Conservation (phyloP, 805 yeast genomes). For the Cyberlindnera maclurae region DNA sequence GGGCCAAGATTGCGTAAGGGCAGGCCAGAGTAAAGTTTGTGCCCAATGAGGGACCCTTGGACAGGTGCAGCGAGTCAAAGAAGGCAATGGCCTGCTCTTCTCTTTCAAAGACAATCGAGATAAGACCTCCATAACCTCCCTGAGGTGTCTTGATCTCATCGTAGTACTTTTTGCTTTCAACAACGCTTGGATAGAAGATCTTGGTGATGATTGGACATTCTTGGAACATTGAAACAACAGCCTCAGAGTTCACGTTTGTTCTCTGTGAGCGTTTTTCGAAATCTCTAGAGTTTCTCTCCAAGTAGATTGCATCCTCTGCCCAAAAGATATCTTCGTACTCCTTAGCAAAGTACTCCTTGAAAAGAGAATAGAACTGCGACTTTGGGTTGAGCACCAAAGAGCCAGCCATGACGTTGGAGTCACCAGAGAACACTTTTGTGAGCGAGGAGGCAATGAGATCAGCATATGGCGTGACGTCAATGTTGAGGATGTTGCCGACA, state of each 20-base stretch:
- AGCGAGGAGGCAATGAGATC: slow-evolving; percentile 83
- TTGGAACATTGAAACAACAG: slow-evolving; percentile 47
- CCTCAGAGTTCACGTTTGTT: slow-evolving; percentile 48
- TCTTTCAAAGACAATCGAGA: slow-evolving; percentile 64
- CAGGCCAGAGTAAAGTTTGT: slow-evolving; percentile 85
- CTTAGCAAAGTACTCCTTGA: slow-evolving; percentile 44
- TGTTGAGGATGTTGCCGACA: slow-evolving; percentile 82
- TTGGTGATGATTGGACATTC: slow-evolving; percentile 43
- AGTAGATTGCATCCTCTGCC: slow-evolving; percentile 89
- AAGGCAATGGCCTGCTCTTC: slow-evolving; percentile 63
- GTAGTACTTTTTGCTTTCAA: slow-evolving; percentile 51
- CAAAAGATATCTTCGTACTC: slow-evolving; percentile 72
- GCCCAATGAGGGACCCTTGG: slow-evolving; percentile 89
- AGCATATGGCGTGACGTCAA: slow-evolving; percentile 73
- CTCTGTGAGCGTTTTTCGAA: slow-evolving; percentile 53
- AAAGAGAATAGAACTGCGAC: slow-evolving; percentile 39
- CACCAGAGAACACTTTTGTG: slow-evolving; percentile 91
- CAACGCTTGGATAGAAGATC: slow-evolving; percentile 64
- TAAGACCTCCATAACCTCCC: slow-evolving; percentile 88
- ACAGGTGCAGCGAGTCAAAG: slow-evolving; percentile 59
- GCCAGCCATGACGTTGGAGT: slow-evolving; percentile 94
- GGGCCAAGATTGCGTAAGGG: slow-evolving; percentile 85
- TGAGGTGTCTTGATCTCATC: slow-evolving; percentile 57
- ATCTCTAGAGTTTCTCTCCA: slow-evolving; percentile 92
- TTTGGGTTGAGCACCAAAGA: slow-evolving; percentile 71